These are phyloP conservation scores for Leccinum ponderosum DNA, from an alignment of 1,284 basidiomycete genomes.

Conservation along the genomic window DNA sequence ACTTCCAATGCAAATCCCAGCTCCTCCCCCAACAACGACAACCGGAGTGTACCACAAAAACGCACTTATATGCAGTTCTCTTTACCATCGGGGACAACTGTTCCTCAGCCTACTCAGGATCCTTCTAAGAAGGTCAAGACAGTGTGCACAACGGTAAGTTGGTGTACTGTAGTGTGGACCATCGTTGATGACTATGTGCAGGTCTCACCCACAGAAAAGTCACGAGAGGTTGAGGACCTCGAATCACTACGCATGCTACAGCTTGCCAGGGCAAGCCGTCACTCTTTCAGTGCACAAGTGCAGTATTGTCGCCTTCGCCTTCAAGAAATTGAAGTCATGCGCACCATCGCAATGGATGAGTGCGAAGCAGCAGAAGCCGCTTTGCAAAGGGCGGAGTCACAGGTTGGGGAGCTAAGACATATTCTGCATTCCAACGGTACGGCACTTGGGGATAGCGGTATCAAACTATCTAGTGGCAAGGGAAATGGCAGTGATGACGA, in stretches of 20 bases:
- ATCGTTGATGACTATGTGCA: neutral
- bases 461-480: neutral
- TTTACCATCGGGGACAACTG: neutral
- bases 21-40: neutral
- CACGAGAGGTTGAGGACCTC: neutral
- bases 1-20: neutral
- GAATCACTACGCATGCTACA: neutral
- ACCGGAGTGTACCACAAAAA: neutral
- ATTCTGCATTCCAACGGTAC: neutral
- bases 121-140: neutral
- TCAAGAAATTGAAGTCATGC: neutral
- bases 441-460: neutral
- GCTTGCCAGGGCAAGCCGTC: neutral
- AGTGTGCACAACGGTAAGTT: neutral
- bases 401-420: neutral
- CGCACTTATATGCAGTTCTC: neutral
- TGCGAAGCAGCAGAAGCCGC: neutral
- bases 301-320: neutral
- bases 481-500: neutral
- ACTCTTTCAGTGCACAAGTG: neutral
- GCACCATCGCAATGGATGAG: slow-evolving; percentile 1
- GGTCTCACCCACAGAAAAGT: neutral
- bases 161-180: neutral
- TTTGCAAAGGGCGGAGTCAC: neutral
- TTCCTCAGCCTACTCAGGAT: neutral